Evolutionary conservation across 192 early-diverging fungal species (phyloP).

Genomic region (Coemansia sp.): DNA sequence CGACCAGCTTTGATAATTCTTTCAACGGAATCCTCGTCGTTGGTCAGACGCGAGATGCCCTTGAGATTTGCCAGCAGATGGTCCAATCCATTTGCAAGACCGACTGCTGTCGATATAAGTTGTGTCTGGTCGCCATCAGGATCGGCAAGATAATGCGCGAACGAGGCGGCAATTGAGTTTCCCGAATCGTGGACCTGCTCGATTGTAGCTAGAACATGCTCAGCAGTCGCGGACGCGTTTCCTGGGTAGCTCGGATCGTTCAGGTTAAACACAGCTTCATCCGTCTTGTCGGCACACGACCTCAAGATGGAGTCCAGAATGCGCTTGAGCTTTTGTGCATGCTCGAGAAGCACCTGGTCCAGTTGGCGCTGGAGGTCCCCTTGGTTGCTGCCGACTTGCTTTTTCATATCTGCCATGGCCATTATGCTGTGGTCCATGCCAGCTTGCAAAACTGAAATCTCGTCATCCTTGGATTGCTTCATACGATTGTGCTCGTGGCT

Average conservation of each 20-base stretch:
- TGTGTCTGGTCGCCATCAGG: slow-evolving; percentile 79
- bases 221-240: slow-evolving; percentile 85
- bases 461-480: slow-evolving; percentile 68
- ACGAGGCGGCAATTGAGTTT: slow-evolving; percentile 63
- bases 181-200: slow-evolving; percentile 76
- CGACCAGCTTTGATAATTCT: slow-evolving; percentile 71
- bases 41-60: slow-evolving; percentile 80
- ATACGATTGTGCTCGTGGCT: slow-evolving; percentile 36
- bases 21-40: slow-evolving; percentile 78
- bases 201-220: slow-evolving; percentile 88
- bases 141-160: slow-evolving; percentile 50
- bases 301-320: slow-evolving; percentile 86
- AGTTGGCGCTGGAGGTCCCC: slow-evolving; percentile 64
- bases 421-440: slow-evolving; percentile 80
- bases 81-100: slow-evolving; percentile 76
- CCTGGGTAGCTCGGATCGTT: slow-evolving; percentile 79
- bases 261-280: slow-evolving; percentile 86
- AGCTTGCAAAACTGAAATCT: slow-evolving; percentile 73
- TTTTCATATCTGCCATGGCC: slow-evolving; percentile 71
- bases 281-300: slow-evolving; percentile 82
- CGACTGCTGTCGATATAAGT: slow-evolving; percentile 78
- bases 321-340: slow-evolving; percentile 67
- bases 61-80: slow-evolving; percentile 88
- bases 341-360: slow-evolving; percentile 63
- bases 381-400: slow-evolving; percentile 54